A percentile compares a stretch with the other conserved stretches of the same genome.
phyloP scores from a whole-genome alignment of 345 rosid species.

The Acer campestre region DNA sequence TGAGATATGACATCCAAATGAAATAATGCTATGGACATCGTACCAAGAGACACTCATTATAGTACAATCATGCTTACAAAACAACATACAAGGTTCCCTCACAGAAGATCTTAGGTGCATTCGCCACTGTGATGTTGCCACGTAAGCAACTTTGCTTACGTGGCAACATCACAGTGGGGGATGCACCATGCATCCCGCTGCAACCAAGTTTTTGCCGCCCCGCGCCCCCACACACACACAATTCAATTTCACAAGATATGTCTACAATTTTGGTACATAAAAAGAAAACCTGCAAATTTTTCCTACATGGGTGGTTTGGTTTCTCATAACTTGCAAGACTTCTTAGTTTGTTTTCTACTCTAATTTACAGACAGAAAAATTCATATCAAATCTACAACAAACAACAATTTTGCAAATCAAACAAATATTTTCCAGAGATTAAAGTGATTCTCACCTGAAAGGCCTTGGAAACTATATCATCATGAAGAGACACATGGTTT shows the following conservation, averaged over 20 bases:
- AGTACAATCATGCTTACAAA: not conserved
- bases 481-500: conserved; percentile 84
- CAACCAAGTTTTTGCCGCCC: not conserved
- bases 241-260: not conserved
- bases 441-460: conserved; percentile 69
- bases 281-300: not conserved
- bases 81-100: not conserved
- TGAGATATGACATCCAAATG: not conserved
- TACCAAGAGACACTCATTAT: not conserved
- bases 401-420: not conserved
- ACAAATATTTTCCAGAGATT: conserved; percentile 10
- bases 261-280: not conserved
- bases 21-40: not conserved
- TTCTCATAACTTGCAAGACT: not conserved
- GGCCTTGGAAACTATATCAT: conserved; percentile 88
- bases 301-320: not conserved
- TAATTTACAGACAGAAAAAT: not conserved
- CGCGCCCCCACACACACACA: too few relatives aligned
- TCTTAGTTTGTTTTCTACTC: not conserved
- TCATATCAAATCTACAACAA: not conserved
- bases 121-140: too few relatives aligned
- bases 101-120: not conserved
- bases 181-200: too few relatives aligned
- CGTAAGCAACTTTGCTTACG: too few relatives aligned
- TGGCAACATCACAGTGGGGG: too few relatives aligned